These are phyloP conservation scores for Cerrena zonata DNA, from an alignment of 1,284 basidiomycete species.

Conservation along the genomic window DNA sequence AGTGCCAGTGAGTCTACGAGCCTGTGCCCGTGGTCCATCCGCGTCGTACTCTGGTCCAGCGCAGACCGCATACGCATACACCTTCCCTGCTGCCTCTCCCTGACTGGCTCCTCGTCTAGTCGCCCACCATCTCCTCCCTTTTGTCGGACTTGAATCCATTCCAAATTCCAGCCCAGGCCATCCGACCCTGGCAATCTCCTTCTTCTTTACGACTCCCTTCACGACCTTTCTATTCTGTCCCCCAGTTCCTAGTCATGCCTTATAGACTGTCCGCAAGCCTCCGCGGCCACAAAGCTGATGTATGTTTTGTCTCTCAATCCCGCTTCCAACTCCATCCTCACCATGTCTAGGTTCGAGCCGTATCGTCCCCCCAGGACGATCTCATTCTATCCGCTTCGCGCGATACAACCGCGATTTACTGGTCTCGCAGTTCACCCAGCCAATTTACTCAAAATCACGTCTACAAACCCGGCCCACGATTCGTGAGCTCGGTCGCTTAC, in stretches of 20 bases:
- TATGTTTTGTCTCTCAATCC: conserved; percentile 33
- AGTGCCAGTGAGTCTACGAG: too few species aligned
- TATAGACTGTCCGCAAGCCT: conserved; percentile 83
- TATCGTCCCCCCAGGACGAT: conserved; percentile 63
- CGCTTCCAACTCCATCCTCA: conserved; percentile 17
- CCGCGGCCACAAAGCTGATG: conserved; percentile 66
- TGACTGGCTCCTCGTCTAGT: too few species aligned
- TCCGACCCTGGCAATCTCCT: conserved; percentile 11
- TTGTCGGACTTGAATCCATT: background rate
- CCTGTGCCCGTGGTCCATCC: too few species aligned
- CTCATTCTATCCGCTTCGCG: conserved; percentile 83
- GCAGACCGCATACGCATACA: too few species aligned
- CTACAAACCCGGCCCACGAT: conserved; percentile 68
- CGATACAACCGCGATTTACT: conserved; percentile 83
- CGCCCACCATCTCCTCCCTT: conserved; percentile 5
- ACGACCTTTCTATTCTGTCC: conserved; percentile 7
- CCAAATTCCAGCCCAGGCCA: conserved; percentile 5
- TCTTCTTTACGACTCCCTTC: conserved; percentile 18
- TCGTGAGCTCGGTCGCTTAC: conserved; percentile 78
- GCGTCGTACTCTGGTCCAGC: too few species aligned
- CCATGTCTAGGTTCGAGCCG: conserved; percentile 61
- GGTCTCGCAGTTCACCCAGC: conserved; percentile 53
- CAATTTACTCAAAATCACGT: conserved; percentile 50
- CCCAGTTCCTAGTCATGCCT: conserved; percentile 44
- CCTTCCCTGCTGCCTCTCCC: too few species aligned